A percentile compares a stretch with the other conserved stretches of the same genome.
Evolutionary conservation across 257 asterid genomes (phyloP).

Genomic region (Plantago elongata): DNA sequence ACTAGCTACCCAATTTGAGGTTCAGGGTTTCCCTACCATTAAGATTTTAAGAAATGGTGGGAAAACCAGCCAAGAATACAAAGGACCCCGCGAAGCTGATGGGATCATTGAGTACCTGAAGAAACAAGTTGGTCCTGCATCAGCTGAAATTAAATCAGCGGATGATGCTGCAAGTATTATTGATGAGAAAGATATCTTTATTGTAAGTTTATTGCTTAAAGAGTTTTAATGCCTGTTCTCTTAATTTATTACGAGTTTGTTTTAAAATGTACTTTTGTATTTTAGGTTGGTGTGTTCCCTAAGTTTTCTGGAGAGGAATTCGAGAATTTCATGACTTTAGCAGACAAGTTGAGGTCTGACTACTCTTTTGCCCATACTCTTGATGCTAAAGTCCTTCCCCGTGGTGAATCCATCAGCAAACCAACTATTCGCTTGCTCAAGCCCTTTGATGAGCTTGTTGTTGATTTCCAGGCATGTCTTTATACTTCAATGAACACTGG

Average conservation of each 20-base stretch:
- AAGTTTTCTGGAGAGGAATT: conserved; percentile 62
- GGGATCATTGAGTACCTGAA: conserved; percentile 67
- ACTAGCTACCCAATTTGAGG: conserved; percentile 44
- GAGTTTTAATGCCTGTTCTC: not conserved
- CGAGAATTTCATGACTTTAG: conserved; percentile 47
- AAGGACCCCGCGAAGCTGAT: conserved; percentile 84
- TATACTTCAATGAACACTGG: not conserved
- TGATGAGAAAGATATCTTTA: conserved; percentile 45
- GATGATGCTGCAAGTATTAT: conserved; percentile 48
- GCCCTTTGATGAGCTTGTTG: conserved; percentile 75
- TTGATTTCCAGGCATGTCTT: conserved; percentile 58
- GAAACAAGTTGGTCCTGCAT: conserved; percentile 83
- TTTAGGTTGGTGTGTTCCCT: conserved; percentile 73
- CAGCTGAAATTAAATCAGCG: conserved; percentile 57
- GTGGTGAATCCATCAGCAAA: conserved; percentile 53
- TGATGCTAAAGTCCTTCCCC: conserved; percentile 65
- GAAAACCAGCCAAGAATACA: conserved; percentile 49
- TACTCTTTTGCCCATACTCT: conserved; percentile 66
- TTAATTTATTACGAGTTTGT: not conserved
- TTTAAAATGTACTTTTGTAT: conserved; percentile 1
- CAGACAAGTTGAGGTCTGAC: conserved; percentile 77
- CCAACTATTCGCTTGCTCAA: conserved; percentile 72
- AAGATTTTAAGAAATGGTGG: conserved; percentile 76
- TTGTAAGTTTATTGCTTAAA: conserved; percentile 38
- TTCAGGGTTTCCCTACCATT: conserved; percentile 79